Percentiles rank a stretch among this genome's conserved stretches.
Evolutionary conservation across 1,284 basidiomycete genomes (phyloP).

Genomic region (Coniferiporia sulphurascens): DNA sequence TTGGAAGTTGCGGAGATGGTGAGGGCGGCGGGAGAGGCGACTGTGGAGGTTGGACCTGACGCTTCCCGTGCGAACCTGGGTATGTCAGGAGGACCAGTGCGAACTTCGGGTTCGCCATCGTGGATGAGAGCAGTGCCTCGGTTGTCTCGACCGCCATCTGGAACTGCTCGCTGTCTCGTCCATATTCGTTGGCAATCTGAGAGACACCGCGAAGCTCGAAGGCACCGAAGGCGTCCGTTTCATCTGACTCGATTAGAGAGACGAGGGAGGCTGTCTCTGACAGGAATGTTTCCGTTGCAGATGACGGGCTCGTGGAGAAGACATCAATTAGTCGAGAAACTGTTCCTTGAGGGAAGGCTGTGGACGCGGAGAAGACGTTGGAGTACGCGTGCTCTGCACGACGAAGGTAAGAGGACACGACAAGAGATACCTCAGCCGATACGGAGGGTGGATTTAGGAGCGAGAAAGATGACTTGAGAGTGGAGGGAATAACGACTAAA

Average conservation of each 20-base stretch:
- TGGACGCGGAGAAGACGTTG: constrained; percentile 38
- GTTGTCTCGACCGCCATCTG: constrained; percentile 37
- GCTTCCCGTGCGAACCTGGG: constrained; percentile 30
- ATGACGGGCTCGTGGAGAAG: constrained; percentile 34
- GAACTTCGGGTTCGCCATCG: constrained; percentile 35
- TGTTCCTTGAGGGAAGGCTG: constrained; percentile 24
- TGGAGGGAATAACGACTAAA: constrained; percentile 47
- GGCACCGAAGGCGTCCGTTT: constrained; percentile 48
- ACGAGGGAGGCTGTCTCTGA: constrained; percentile 41
- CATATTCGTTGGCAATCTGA: constrained; percentile 32
- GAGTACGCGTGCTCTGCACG: constrained; percentile 56
- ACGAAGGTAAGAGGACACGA: constrained; percentile 50
- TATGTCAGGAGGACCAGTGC: constrained; percentile 53
- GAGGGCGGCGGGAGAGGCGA: constrained; percentile 42
- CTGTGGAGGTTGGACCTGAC: constrained; percentile 40
- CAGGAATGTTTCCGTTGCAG: constrained; percentile 36
- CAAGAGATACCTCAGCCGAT: constrained; percentile 37
- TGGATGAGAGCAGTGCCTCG: constrained; percentile 39
- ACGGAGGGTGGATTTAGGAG: constrained; percentile 25
- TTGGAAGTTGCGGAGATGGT: constrained; percentile 48
- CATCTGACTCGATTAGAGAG: constrained; percentile 45
- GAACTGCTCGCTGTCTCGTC: constrained; percentile 51
- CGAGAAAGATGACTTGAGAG: constrained; percentile 42
- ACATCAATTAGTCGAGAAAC: constrained; percentile 36
- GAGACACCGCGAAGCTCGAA: constrained; percentile 43